Evolutionary conservation across 208 protist species (phyloP).

Genomic region (Borovskyia barvae): DNA sequence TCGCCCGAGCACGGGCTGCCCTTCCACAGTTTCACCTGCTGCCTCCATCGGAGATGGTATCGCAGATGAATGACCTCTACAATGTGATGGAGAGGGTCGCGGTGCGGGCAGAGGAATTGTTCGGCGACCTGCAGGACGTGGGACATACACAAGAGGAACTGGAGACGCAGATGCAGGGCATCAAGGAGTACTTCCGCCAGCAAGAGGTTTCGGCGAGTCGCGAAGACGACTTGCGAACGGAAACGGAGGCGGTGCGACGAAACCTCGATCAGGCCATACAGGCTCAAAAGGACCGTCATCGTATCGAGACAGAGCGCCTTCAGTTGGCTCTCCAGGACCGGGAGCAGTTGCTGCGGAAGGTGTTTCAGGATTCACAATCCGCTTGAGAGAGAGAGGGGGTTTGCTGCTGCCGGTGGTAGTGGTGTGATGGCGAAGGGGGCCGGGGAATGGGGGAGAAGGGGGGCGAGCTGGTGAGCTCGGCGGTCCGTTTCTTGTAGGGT

Average conservation of each 20-base stretch:
- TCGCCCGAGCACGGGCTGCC: constrained; percentile 31
- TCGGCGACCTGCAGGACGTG: constrained; percentile 52
- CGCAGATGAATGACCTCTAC: constrained; percentile 85
- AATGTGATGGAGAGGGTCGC: constrained; percentile 77
- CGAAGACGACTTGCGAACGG: constrained; percentile 58
- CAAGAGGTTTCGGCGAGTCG: constrained; percentile 25
- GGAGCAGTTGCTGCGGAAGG: constrained; percentile 61
- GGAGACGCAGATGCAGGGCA: constrained; percentile 38
- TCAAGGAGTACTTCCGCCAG: constrained; percentile 63
- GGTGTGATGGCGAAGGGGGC: too few relatives aligned
- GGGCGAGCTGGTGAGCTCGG: too few relatives aligned
- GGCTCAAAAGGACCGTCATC: constrained; percentile 33
- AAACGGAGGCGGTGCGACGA: constrained; percentile 48
- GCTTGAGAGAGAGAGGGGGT: too few relatives aligned
- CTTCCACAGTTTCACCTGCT: constrained; percentile 81
- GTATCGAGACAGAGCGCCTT: constrained; percentile 48
- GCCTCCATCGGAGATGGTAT: constrained; percentile 79
- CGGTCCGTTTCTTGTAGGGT: too few relatives aligned
- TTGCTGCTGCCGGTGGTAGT: too few relatives aligned
- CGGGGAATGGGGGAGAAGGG: too few relatives aligned
- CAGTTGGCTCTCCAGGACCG: constrained; percentile 57
- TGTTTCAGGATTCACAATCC: constrained; percentile 33
- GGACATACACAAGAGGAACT: constrained; percentile 61
- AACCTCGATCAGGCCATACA: constrained; percentile 43
- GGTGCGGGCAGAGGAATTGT: constrained; percentile 50